These are phyloP conservation scores for Tinospora cordifolia DNA, from an alignment of 164 flowering plant species.

Conservation along the genomic window DNA sequence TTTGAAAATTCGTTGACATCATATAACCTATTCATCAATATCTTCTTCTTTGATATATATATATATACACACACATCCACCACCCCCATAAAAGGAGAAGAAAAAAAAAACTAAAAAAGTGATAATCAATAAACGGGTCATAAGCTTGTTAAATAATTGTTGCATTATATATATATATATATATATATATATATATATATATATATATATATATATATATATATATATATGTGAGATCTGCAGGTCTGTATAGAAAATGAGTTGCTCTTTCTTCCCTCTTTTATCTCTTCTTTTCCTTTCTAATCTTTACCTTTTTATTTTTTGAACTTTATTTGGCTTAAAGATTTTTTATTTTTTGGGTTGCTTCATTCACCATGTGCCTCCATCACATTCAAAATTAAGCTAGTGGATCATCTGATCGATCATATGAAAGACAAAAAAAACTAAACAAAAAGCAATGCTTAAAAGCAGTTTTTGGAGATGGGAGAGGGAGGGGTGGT, in stretches of 20 bases:
- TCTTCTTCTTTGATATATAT: not conserved
- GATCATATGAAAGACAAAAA: slow-evolving; percentile 41
- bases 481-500: slow-evolving; percentile 23
- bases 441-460: slow-evolving; percentile 15
- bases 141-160: not conserved
- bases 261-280: not conserved
- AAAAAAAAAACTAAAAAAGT: not conserved
- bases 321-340: not conserved
- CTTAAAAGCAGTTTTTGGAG: slow-evolving; percentile 21
- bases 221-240: slow-evolving; percentile 1
- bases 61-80: not conserved
- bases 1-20: slow-evolving; percentile 2
- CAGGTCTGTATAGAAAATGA: not conserved
- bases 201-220: too few relatives aligned
- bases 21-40: slow-evolving; percentile 1
- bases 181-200: too few relatives aligned
- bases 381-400: slow-evolving; percentile 29
- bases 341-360: not conserved
- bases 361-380: slow-evolving; percentile 37
- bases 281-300: not conserved
- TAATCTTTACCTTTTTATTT: not conserved
- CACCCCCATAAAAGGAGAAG: not conserved
- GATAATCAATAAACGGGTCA: not conserved
- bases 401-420: slow-evolving; percentile 28
- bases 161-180: too few relatives aligned